Conservation (phyloP, 306 rosid genomes). For the Vigna hirtella region DNA sequence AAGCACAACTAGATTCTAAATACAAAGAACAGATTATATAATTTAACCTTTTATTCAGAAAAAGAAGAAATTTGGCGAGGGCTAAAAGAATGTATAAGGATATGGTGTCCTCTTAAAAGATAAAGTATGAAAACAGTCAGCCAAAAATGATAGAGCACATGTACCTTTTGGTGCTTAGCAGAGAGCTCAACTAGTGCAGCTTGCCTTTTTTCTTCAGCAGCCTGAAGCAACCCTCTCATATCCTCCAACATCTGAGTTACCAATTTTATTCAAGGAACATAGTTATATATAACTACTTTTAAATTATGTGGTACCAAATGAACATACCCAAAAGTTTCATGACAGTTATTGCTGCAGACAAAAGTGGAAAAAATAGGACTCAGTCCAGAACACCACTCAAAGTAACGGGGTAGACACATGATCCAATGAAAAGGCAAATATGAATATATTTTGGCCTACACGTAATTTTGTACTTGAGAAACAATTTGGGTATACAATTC, state of each 20-base stretch:
- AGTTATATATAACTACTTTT: conserved; percentile 16
- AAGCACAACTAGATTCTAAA: conserved; percentile 31
- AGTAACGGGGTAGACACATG: conserved; percentile 22
- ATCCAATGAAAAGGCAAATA: conserved; percentile 28
- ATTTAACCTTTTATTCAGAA: conserved; percentile 22
- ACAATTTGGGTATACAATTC: conserved; percentile 25
- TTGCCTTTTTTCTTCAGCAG: conserved; percentile 89
- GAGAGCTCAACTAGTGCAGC: conserved; percentile 88
- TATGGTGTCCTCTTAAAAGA: conserved; percentile 11
- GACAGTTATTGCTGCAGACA: conserved; percentile 3
- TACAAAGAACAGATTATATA: conserved; percentile 15
- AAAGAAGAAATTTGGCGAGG: conserved; percentile 19
- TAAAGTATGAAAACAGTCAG: conserved; percentile 30
- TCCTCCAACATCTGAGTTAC: conserved; percentile 81
- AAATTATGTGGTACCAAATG: conserved; percentile 20
- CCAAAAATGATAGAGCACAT: conserved; percentile 33
- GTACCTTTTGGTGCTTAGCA: conserved; percentile 91
- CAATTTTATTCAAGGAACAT: conserved; percentile 44
- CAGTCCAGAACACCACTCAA: conserved; percentile 14
- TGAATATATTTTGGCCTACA: conserved; percentile 36
- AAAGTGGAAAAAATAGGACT: conserved; percentile 16
- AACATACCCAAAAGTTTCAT: conserved; percentile 19
- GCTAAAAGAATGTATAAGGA: conserved; percentile 6
- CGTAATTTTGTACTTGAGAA: conserved; percentile 25
- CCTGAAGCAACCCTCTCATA: conserved; percentile 79